Base-by-base conservation (phyloP, 2,329 filamentous ascomycete species). In the Mariannaea sp. region DNA sequence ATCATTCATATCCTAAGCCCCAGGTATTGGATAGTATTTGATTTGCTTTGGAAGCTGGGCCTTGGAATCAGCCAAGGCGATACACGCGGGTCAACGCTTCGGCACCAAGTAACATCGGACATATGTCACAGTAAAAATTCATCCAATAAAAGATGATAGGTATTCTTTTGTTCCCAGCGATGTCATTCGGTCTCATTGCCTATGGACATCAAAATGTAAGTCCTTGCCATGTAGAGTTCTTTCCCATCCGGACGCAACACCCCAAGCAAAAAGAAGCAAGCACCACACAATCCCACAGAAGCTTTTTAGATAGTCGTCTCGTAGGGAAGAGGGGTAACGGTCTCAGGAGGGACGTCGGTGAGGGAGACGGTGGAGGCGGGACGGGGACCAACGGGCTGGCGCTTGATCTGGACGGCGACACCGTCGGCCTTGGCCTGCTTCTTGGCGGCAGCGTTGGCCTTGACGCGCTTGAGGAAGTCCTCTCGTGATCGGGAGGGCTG, bases 381-480 rank as follows among this genome's bases (percentile, higher is more conserved):
- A 68, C 94, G 85, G 76, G 94, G 94, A 74, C 82, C 82, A 68
- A 78, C 80, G 65, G 94, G 87, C 76, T 88, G 87, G 78, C 94
- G 86, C 92, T 99, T 99, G 76, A 99, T 84, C 81, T 93, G 86
- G 71, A 97, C 83, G 75, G 88, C 85, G 76, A 84, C 84, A 73
- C 94, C 94, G 72, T 92, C 87, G 70, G 85, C 84, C 88, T 96
- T 96, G 73, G 93, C 92, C 84, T 95, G 82, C 79, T 87, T 88
- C 87, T 92, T 94, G 79, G 91, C 87, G 75, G 85, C 87, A 73
- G 92, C 92, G 83, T 97, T 97, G 75, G 85, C 80, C 90, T 97
- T 97, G 78, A 99, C 93, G 73, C 93, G 89, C 82, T 85, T 87
- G 73, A 97, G 80, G 85, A 99, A 97, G 78, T 94, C 93, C 73